These are phyloP conservation scores for Trichoderma atrobrunneum DNA, from an alignment of 2,329 filamentous ascomycete genomes.

Conservation along the genomic window DNA sequence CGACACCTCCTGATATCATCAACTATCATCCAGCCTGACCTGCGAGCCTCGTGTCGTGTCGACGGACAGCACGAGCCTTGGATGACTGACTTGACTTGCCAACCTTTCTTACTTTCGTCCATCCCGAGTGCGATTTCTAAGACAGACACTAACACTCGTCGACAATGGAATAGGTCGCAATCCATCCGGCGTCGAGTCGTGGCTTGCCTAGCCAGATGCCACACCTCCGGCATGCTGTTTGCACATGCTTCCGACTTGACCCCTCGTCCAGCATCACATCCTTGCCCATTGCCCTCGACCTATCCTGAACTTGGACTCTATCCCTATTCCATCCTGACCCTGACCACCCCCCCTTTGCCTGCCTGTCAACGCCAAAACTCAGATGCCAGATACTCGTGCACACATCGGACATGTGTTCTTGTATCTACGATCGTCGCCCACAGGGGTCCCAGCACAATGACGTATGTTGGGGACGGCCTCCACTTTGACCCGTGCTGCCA, in stretches of 20 bases:
- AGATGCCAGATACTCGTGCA: not conserved
- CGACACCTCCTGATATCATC: not conserved
- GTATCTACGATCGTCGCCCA: slow-evolving; percentile 15
- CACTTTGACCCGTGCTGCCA: not conserved
- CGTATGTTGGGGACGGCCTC: slow-evolving; percentile 3
- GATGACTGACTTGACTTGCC: not conserved
- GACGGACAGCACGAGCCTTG: not conserved
- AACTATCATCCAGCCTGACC: not conserved
- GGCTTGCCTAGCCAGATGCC: not conserved
- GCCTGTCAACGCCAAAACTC: not conserved
- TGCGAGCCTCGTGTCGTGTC: not conserved
- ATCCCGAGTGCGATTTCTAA: no score
- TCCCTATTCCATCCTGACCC: not conserved
- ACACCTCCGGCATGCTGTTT: not conserved
- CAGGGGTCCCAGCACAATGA: slow-evolving; percentile 13
- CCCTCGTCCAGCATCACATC: not conserved
- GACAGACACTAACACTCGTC: not conserved
- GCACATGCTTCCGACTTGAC: not conserved
- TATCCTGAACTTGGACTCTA: not conserved
- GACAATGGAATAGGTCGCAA: not conserved
- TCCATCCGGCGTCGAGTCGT: not conserved
- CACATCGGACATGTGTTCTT: not conserved
- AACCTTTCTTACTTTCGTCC: not conserved
- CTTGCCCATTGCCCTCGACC: not conserved
- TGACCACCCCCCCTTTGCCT: not conserved